Evolutionary conservation across 345 rosid genomes (phyloP).

Genomic region (Iberis pinnata): DNA sequence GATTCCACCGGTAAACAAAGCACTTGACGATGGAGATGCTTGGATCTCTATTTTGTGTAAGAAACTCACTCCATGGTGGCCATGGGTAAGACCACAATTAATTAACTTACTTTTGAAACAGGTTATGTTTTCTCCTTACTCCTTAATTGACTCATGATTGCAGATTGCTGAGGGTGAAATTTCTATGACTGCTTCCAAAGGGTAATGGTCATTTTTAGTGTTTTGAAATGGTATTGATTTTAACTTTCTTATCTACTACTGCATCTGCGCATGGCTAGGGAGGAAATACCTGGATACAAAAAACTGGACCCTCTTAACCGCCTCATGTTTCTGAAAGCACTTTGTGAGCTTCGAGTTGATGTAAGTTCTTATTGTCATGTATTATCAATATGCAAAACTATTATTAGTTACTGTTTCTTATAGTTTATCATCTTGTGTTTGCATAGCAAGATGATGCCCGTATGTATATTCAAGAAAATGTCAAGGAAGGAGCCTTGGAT

Average conservation of each 20-base stretch:
- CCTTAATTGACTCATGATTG: slow-evolving; percentile 6
- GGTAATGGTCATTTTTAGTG: slow-evolving; percentile 33
- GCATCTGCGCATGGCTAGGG: slow-evolving; percentile 48
- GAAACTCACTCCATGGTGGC: slow-evolving; percentile 73
- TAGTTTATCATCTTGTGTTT: slow-evolving; percentile 6
- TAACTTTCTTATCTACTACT: slow-evolving; percentile 19
- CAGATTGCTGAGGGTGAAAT: slow-evolving; percentile 81
- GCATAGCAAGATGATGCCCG: slow-evolving; percentile 69
- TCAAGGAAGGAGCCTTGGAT: slow-evolving; percentile 42
- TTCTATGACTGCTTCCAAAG: slow-evolving; percentile 49
- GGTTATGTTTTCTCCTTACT: background rate
- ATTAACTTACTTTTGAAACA: background rate
- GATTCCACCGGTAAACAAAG: slow-evolving; percentile 59
- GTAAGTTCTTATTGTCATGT: slow-evolving; percentile 33
- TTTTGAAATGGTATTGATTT: slow-evolving; percentile 1
- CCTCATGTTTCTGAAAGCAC: slow-evolving; percentile 62
- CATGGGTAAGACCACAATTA: slow-evolving; percentile 48
- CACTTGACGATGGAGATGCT: slow-evolving; percentile 43
- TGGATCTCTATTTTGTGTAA: slow-evolving; percentile 82
- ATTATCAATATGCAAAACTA: slow-evolving; percentile 10
- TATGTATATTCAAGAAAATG: slow-evolving; percentile 41
- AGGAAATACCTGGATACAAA: slow-evolving; percentile 54
- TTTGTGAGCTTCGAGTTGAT: slow-evolving; percentile 74
- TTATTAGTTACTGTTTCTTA: slow-evolving; percentile 8
- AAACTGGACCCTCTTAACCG: slow-evolving; percentile 54